Percentiles rank a stretch among this genome's conserved stretches.
Evolutionary conservation across 495 filamentous ascomycete species (phyloP).

Genomic region (Penicillium crystallinum): DNA sequence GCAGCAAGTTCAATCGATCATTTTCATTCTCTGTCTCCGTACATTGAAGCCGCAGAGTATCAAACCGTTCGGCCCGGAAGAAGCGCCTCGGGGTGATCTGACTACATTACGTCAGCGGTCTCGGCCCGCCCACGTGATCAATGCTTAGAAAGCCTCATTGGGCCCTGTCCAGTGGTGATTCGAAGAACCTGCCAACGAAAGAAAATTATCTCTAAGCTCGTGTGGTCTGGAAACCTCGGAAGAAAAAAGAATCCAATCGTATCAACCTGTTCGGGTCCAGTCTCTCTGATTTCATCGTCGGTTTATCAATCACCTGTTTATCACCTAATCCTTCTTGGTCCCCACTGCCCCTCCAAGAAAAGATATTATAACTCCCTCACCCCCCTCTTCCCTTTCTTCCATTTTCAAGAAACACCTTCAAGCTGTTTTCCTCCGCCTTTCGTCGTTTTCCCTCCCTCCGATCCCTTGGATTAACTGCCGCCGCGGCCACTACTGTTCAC

Average conservation of each 20-base stretch:
- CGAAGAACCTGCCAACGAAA: constrained; percentile 2
- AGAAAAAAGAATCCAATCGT: constrained; percentile 11
- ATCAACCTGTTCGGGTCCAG: background rate
- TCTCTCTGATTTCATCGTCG: constrained; percentile 13
- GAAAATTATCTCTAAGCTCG: background rate
- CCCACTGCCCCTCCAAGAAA: constrained; percentile 23
- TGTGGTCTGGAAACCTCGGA: constrained; percentile 3
- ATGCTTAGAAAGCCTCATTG: constrained; percentile 27
- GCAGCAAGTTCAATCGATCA: background rate
- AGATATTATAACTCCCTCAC: constrained; percentile 16
- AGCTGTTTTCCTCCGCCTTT: constrained; percentile 81
- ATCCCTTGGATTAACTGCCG: constrained; percentile 54
- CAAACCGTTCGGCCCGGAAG: background rate
- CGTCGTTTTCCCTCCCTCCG: constrained; percentile 60
- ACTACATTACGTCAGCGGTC: constrained; percentile 15
- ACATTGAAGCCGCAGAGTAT: background rate
- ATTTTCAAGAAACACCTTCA: constrained; percentile 39
- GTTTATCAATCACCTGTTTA: constrained; percentile 9
- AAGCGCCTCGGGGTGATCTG: constrained; percentile 5
- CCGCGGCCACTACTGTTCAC: constrained; percentile 61
- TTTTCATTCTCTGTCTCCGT: background rate
- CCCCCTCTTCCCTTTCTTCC: background rate
- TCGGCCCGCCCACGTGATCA: constrained; percentile 18
- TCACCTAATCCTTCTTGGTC: constrained; percentile 8
- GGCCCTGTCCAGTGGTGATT: constrained; percentile 15